Percentiles rank a stretch among this genome's conserved stretches.
These are phyloP conservation scores for Scheffersomyces insectosa DNA, from an alignment of 1,139 yeast species.

Conservation along the genomic window DNA sequence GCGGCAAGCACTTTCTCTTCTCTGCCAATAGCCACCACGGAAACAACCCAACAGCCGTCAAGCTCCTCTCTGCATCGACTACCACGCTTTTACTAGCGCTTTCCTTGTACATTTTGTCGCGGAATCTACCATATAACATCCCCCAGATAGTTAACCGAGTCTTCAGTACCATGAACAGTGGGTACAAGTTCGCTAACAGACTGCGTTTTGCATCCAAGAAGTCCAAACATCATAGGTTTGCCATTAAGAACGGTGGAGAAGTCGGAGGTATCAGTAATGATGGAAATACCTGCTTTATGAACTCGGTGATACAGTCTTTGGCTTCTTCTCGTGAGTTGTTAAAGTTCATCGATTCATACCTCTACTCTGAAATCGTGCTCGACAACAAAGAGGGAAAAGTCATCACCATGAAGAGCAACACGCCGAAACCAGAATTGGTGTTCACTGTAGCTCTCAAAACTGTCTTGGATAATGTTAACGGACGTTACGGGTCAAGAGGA, in stretches of 20 bases:
- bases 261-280: slow-evolving; percentile 87
- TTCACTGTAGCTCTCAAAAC: slow-evolving; percentile 57
- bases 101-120: no score
- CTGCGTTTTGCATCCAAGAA: slow-evolving; percentile 9
- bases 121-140: no score
- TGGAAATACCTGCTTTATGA: slow-evolving; percentile 94
- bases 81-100: no score
- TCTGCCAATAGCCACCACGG: no score
- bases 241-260: slow-evolving; percentile 61
- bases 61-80: no score
- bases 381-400: slow-evolving; percentile 16
- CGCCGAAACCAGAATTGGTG: slow-evolving; percentile 33
- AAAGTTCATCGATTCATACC: slow-evolving; percentile 53
- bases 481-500: slow-evolving; percentile 51
- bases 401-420: slow-evolving; percentile 29
- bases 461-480: slow-evolving; percentile 56
- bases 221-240: slow-evolving; percentile 35
- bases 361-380: slow-evolving; percentile 27
- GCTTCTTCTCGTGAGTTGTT: slow-evolving; percentile 71
- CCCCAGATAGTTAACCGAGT: no score
- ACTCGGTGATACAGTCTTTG: slow-evolving; percentile 79
- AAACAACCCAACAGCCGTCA: no score
- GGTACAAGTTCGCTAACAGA: slow-evolving; percentile 4
- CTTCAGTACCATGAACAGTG: slow-evolving; percentile 9
- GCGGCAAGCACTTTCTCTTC: no score